Evolutionary conservation across 1,139 yeast species (phyloP), one percentile per base, ranked within the genome.

Genomic region (Geotrichum citri-aurantii): DNA sequence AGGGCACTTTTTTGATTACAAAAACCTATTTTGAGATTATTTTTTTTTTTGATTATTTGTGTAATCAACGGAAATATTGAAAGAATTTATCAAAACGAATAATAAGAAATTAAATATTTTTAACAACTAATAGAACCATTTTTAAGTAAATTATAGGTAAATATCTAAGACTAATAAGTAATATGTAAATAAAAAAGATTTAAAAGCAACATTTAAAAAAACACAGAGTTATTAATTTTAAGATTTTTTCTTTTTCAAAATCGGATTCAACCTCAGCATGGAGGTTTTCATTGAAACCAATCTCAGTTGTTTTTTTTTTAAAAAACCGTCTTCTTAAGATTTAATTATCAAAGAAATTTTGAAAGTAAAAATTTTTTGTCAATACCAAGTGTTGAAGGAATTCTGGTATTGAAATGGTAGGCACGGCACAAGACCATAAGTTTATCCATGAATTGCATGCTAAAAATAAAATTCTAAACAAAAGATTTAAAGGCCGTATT

Each of bases 381-480:
- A 5, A 26, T 26, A 26, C 7, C 7, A 7, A 26, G 29, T 5
- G 7, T 4, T 26, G 7, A 4, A 29, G 52, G 42, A 49, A 29
- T 49, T 10, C 19, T 19, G 19, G 24, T 23, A 12, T 26, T 31
- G 7, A 49, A 10, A 4, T 21, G n/a, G 49, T 55, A 55, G 5
- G 50, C 33, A 6, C 23, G 19, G 42, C 17, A 44, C 7, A 6
- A 23, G 14, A 46, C 50, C 11, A 26, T 23, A 19, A 23, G 40
- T 29, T 54, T 49, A 17, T 21, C 50, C 44, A 42, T 29, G 23
- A 50, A 2, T 31, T 55, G 58, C 10, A 21, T 42, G 3, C 58
- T 54, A 3, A 44, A 3, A n/a, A 27, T 27, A 49, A 55, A 33
- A 37, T 42, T 40, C 54, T 50, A 55, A 8, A 33, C 4, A 5